Evolutionary conservation across 352 stramenopile species (phyloP), one percentile per base, ranked within the genome.

Genomic region (Globisporangium takayamanum): DNA sequence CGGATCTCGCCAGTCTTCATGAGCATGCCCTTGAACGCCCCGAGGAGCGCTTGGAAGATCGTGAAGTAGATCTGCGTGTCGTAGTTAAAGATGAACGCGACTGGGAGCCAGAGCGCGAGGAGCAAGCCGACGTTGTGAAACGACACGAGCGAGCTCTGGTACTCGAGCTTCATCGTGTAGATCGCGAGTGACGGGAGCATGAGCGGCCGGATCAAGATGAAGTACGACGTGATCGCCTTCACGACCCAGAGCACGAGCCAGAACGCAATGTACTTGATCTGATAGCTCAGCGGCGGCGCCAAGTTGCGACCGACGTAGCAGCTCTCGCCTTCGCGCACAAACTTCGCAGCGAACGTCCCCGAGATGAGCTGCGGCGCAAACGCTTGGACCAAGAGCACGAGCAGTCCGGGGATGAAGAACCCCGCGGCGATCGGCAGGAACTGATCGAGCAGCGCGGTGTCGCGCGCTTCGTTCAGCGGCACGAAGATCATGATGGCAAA

Each of bases 21-120:
- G 11, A 88, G 61, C 52, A 84, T 64, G 10, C 80, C 80, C 65
- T 82, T 75, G 53, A 89, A 83, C 11, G 70, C 75, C 44, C 80
- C 80, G 0, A 88, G 55, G 18, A 88, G 48, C 20, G 80, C 78
- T 55, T 91, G 74, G 48, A 91, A 87, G 47, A 88, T 84, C 0
- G 80, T 89, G 18, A 89, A 91, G 63, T 86, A 91, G 62, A 91
- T 88, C 62, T 91, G 80, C 50, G 80, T 84, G 28, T 87, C 76
- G 64, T 91, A 91, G 61, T 87, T 87, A 60, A 89, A 91, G 49
- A 91, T 84, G 56, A 76, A 88, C 20, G 74, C 75, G 37, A 89
- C 72, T 0, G 80, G 80, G 30, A 85, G 47, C 80, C 80, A 91
- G 4, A 89, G 58, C 5, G 79, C 75, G 18, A 88, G 51, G 50